Base-by-base conservation (phyloP, 2,329 filamentous ascomycete genomes). In the Scedosporium boydii region DNA sequence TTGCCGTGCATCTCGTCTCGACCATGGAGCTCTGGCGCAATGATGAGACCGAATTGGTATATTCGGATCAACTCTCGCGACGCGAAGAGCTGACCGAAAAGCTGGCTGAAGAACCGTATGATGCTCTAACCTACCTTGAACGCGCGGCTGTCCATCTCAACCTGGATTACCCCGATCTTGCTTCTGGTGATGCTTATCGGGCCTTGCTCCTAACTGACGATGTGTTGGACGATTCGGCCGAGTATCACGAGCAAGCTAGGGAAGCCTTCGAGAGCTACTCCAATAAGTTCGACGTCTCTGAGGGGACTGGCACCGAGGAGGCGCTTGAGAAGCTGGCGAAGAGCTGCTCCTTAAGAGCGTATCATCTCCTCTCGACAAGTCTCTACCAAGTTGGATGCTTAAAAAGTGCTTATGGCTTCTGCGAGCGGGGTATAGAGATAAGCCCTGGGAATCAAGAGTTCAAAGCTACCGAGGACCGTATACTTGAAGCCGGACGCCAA, bases 151-250 rank as follows among this genome's bases (percentile, higher is more conserved):
- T 89, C 51, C 86, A 97, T 73, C 82, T 86, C 16, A 78, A 85
- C 56, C 80, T 97, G 57, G 90, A 86, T 44, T 98, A 96, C 73
- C 91, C 91, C 0, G 95, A 99, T 73, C 83, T 99, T 46, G 92
- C 92, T 4, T 87, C 88, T 10, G 91, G 91, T 41, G 93, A 97
- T 78, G 91, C 91, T 4, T 98, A 98, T 72, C 88, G 89, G 62
- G 92, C 93, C 1, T 81, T 98, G n/a, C 83, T 96, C 3, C 78
- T 99, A 57, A 83, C 89, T 16, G 93, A 98, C 70, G 91, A 95
- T 67, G 82, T 91, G 42, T 75, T 81, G 66, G 87, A 95, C 62
- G 89, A 93, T 65, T 83, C 85, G 46, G 93, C 90, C 67, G 91
- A 97, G 73, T 96, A 92, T 69, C 88, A 95, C 70, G 86, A 91